Evolutionary conservation across 495 filamentous ascomycete genomes (phyloP), one percentile per base, ranked within the genome.

Genomic region (Penicillium herquei): DNA sequence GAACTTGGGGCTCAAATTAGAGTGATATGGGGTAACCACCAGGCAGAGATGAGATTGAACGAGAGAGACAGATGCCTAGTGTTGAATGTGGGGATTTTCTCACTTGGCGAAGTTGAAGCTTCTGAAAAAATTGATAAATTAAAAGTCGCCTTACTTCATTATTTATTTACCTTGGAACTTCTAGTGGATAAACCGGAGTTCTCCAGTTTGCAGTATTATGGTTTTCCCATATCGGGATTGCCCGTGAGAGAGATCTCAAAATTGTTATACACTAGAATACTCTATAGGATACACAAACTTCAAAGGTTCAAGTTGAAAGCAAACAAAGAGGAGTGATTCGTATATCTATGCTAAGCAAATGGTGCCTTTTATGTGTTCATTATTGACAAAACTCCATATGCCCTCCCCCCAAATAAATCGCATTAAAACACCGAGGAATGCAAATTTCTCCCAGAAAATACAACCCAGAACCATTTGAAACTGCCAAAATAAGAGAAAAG

Each of bases 401-500:
- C 12, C 34, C 8, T 37, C 34, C 34, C 34, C 14, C 14, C 14
- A 43, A 43, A 43, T 13, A 43, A 37, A 37, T 10, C 8, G 34
- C 34, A 37, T 10, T 9, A 37, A 9, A 37, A 37, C 34, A 37
- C 34, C 34, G 34, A 37, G 12, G 12, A 37, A 37, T 37, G 34
- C 34, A 37, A 10, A 26, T 41, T 41, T 51, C 17, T 40, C 34
- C 32, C 31, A 42, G 1, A 35, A 13, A 31, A 42, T 33, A 34
- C 18, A 12, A n/a, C 26, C 30, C 10, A 16, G 14, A 59, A 59
- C 57, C 34, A 39, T 30, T 39, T 40, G 55, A 30, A n/a, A 54
- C 51, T 54, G 57, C 52, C 41, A 51, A 47, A 39, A 31, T 14
- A 50, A 35, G 55, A 34, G 21, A 55, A 39, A 48, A 58, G 37